Base-by-base conservation (phyloP, 176 grass and related monocot species). In the Leersia perrieri region DNA sequence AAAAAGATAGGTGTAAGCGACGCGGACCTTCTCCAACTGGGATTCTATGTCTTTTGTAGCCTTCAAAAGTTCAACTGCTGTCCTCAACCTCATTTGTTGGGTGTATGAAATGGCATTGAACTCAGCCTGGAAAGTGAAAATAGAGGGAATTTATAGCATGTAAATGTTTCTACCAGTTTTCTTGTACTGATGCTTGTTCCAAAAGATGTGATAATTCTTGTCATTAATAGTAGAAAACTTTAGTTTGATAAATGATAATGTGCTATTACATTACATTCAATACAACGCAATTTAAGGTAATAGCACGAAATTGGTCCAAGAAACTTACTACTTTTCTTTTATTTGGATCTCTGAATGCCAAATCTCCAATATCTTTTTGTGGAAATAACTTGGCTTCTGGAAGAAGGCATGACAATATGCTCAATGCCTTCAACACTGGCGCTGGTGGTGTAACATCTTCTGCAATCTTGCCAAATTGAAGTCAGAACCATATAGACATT, bases 351-450 rank as follows among this genome's bases (percentile, higher is more conserved):
- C 92, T 91, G 70, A 93, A 98, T 79, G 88, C 83, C 87, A 98
- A 85, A 93, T 98, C 81, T 81, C 96, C 96, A 51, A 95, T 75
- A 93, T 98, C 92, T 68, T 98, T 93, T 73, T 90, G 90, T 3
- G 96, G 96, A 79, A 98, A 98, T 75, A 95, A 61, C 68, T 98
- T 98, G 0, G 92, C 92, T 87, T 98, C 90, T 65, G 96, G 96
- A 87, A 98, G 79, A 91, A 98, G 61, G 75, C 90, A 94, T 36
- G 96, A 98, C 81, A 93, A 76, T 41, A 98, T 85, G 80, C 72
- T 82, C 81, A 98, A 73, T 58, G 63, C 96, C 81, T 93, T 98
- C 81, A 98, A 69, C 70, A 98, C 78, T 45, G 72, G 86, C 9
- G 61, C 92, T 16, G 96, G 86, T 68, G 96, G 96, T 77, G 92